These are phyloP conservation scores for Brassica cretica DNA, from an alignment of 345 rosid genomes.

Conservation along the genomic window DNA sequence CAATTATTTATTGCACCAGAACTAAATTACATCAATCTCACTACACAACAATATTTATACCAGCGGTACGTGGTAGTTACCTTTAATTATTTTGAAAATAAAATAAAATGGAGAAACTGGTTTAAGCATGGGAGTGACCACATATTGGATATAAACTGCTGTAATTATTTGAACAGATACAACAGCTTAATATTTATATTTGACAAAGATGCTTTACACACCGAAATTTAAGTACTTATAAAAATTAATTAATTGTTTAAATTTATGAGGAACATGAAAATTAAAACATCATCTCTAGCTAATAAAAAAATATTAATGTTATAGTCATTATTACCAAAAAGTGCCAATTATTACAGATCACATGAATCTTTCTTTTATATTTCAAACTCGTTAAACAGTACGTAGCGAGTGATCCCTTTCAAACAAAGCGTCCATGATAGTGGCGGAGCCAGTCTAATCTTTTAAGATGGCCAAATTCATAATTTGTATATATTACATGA, in stretches of 20 bases:
- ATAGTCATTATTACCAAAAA: neutral
- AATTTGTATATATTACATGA: too few species aligned
- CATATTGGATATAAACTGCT: neutral
- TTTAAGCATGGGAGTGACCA: neutral
- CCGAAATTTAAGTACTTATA: neutral
- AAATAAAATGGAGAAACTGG: neutral
- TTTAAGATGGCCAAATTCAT: too few species aligned
- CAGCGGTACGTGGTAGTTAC: neutral
- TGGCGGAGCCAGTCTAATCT: too few species aligned
- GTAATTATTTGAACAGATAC: neutral
- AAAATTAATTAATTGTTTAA: neutral
- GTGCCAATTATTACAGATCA: neutral
- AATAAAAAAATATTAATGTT: neutral
- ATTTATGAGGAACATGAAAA: neutral
- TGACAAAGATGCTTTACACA: constrained; percentile 1
- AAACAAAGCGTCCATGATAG: constrained; percentile 14
- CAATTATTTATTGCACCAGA: constrained; percentile 33
- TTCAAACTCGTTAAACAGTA: neutral
- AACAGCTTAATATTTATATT: neutral
- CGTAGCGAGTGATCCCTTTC: constrained; percentile 2
- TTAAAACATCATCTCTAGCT: neutral
- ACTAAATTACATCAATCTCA: constrained; percentile 12
- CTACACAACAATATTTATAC: neutral
- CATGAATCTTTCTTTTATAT: neutral
- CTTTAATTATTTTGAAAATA: neutral